Base-by-base conservation (phyloP, 352 stramenopile species). In the Phytophthora sp. region DNA sequence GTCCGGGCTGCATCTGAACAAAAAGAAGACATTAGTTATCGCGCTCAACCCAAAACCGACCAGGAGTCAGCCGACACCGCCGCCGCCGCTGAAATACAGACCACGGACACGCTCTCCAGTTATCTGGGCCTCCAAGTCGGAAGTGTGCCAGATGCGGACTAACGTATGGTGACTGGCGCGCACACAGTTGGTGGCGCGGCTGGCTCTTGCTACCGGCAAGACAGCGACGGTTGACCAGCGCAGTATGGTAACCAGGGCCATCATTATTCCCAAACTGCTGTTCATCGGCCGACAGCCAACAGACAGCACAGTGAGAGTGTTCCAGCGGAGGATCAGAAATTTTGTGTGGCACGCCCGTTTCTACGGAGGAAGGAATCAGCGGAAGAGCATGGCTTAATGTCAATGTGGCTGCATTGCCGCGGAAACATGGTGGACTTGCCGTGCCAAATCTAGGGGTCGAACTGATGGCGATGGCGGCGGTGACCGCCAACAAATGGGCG, bases 191-290 rank as follows among this genome's bases (percentile, higher is more conserved):
- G 29, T 33, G 29, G 29, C 9, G 29, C 29, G 9, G 29, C 29
- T 33, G 9, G 29, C 29, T 4, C 29, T 33, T 4, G 29, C 29
- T 4, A 9, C 29, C 4, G 29, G 9, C 5, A 52, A 33, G 26
- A 52, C 8, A 12, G 35, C 44, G 21, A 52, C 44, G 9, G 44
- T 35, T 4, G 44, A 52, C 21, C 44, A 52, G 29, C 44, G 44
- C 8, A 52, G 44, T 35, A 13, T 7, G 5, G 16, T 38, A 35
- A 24, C 44, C 5, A 21, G 3, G 26, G 24, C 44, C 5, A 21
- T 52, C 11, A 52, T 52, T 12, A 21, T 52, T 13, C 26, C 44
- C 8, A 52, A 52, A 24, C 44, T 52, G 6, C 13, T 52, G 4
- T 38, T 23, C 44, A 51, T 51, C 21, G 24, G 11, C 9, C 21